phyloP scores from a whole-genome alignment of 768 basidiomycete genomes.

The Rhizopogon salebrosus region DNA sequence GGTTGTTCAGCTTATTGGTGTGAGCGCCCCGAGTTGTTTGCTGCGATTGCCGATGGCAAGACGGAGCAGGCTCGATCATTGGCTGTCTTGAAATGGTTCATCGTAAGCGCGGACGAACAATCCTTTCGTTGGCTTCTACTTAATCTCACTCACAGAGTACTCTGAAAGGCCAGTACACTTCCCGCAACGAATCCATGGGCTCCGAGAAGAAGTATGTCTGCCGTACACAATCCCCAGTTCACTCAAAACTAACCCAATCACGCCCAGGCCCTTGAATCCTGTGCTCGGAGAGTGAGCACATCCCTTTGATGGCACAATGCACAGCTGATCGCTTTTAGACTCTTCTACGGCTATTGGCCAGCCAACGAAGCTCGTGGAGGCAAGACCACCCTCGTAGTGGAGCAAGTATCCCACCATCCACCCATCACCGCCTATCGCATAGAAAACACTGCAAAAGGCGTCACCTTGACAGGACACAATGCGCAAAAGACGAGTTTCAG shows the following conservation, averaged over 20 bases:
- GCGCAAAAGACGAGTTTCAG: constrained; percentile 96
- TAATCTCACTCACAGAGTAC: constrained; percentile 53
- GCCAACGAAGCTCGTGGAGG: constrained; percentile 61
- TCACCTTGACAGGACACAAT: constrained; percentile 79
- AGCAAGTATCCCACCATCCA: constrained; percentile 96
- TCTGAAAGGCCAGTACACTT: constrained; percentile 92
- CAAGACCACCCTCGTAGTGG: constrained; percentile 78
- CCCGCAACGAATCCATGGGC: constrained; percentile 91
- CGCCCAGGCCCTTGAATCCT: constrained; percentile 82
- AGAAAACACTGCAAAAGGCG: constrained; percentile 70
- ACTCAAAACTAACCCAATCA: constrained; percentile 9
- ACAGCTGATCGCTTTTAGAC: constrained; percentile 31
- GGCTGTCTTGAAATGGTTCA: constrained; percentile 92
- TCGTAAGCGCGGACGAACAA: constrained; percentile 43
- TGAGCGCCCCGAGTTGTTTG: constrained; percentile 87
- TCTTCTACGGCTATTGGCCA: constrained; percentile 91
- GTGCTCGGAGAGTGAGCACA: constrained; percentile 81
- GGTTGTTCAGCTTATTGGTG: constrained; percentile 85
- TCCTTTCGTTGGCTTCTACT: not conserved
- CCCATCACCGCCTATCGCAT: constrained; percentile 86
- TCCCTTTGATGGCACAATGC: not conserved
- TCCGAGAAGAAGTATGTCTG: constrained; percentile 89
- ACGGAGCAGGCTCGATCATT: constrained; percentile 70
- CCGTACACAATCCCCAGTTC: not conserved
- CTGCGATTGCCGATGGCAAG: constrained; percentile 75